These are phyloP conservation scores for Oropetium thomaeum DNA, from an alignment of 176 grass and related monocot species.

Conservation along the genomic window DNA sequence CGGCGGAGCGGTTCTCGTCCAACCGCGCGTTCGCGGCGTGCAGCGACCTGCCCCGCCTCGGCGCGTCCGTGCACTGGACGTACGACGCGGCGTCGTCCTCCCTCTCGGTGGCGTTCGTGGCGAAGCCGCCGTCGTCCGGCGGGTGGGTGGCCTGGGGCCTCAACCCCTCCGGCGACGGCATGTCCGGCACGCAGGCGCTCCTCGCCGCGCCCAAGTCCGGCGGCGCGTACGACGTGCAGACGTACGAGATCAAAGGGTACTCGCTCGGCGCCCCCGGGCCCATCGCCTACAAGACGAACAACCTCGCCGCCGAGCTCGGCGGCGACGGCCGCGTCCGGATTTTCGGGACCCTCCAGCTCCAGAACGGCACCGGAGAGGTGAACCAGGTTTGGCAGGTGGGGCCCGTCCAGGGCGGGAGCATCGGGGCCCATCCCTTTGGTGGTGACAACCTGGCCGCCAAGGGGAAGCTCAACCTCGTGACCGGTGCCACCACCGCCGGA, in stretches of 20 bases:
- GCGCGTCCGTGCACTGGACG: conserved; percentile 65
- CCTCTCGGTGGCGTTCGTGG: conserved; percentile 56
- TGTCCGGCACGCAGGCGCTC: conserved; percentile 59
- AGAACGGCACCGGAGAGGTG: conserved; percentile 30
- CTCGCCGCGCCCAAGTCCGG: conserved; percentile 34
- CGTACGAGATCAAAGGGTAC: conserved; percentile 30
- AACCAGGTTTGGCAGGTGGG: conserved; percentile 86
- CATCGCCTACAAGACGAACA: conserved; percentile 32
- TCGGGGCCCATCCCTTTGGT: background rate
- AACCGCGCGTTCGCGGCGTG: conserved; percentile 52
- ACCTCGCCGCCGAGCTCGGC: conserved; percentile 48
- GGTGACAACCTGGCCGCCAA: conserved; percentile 24
- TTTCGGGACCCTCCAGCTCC: conserved; percentile 55
- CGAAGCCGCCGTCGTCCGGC: conserved; percentile 23
- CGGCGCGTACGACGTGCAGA: conserved; percentile 51
- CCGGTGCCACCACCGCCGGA: conserved; percentile 34
- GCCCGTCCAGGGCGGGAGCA: background rate
- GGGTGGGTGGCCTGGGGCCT: conserved; percentile 73
- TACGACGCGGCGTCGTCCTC: conserved; percentile 40
- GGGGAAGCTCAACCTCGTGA: conserved; percentile 67
- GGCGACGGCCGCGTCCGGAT: conserved; percentile 45
- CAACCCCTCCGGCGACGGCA: conserved; percentile 44
- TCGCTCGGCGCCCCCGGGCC: background rate
- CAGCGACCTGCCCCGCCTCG: conserved; percentile 54
- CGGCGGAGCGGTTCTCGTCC: conserved; percentile 34